Base-by-base conservation (phyloP, 2,329 filamentous ascomycete species). In the Hansfordia pulvinata region DNA sequence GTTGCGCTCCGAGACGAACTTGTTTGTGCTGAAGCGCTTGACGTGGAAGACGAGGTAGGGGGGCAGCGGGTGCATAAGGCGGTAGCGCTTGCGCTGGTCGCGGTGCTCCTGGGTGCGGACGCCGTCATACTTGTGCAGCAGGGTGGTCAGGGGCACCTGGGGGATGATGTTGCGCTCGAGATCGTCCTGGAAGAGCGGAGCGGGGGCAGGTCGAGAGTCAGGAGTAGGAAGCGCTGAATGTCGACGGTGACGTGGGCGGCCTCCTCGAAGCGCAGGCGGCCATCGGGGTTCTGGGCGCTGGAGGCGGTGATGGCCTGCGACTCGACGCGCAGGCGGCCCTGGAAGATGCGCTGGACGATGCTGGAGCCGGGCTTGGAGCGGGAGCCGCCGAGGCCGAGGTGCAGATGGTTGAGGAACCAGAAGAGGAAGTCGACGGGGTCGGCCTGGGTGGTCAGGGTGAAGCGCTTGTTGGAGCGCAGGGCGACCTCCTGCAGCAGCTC, bases 361-460 rank as follows among this genome's bases (percentile, higher is more conserved):
- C 79, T 88, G 41, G 75, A 79, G 15, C 77, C 74, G 1, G 86
- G 80, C 42, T 84, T 90, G 6, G 80, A 79, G 48, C 84, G 88
- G 47, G 78, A 86, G 35, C 90, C 90, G 28, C 90, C 90, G 2
- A 98, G 69, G 12, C 83, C 80, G 10, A 94, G 66, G 50, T 98
- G 90, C 8, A 98, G 68, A 50, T 93, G 83, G 59, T 98, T 96
- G 30, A 98, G 68, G 50, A 96, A 94, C 90, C 90, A 98, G 15
- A 82, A 86, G 23, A 98, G 63, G 44, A 98, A 96, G 24, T 98
- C 90, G 33, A 93, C 85, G 1, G 90, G 90, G 50, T 98, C 90
- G 12, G 86, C 90, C 56, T 96, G 90, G 16, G 75, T 63, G 0
- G 85, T 93, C 25, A 96, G 64, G 5, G 79, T 90, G 57, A 93